These are phyloP conservation scores for Caloboletus inedulis DNA, from an alignment of 1,284 basidiomycete genomes.

Conservation along the genomic window DNA sequence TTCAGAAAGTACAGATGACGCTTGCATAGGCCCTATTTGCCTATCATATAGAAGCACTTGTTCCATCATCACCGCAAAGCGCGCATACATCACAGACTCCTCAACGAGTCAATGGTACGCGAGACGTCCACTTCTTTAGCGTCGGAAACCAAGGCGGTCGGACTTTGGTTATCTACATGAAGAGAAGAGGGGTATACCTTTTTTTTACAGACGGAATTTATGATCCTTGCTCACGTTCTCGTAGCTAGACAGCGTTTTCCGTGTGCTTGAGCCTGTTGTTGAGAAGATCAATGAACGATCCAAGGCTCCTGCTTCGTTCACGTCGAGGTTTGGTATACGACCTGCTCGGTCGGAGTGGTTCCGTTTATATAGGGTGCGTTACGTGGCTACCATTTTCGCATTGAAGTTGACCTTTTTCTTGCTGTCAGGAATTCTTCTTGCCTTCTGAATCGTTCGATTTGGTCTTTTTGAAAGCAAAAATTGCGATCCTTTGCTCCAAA, in stretches of 20 bases:
- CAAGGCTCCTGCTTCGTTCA: constrained; percentile 63
- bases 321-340: constrained; percentile 71
- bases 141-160: constrained; percentile 83
- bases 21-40: constrained; percentile 64
- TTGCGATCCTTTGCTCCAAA: constrained; percentile 88
- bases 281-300: constrained; percentile 79
- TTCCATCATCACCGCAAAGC: constrained; percentile 76
- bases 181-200: constrained; percentile 85
- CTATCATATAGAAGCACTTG: constrained; percentile 93
- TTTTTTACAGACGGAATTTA: neutral
- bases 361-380: constrained; percentile 71
- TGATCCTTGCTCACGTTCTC: constrained; percentile 3
- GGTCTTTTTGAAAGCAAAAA: constrained; percentile 87
- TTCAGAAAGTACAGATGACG: neutral
- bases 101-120: constrained; percentile 83
- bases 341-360: constrained; percentile 88
- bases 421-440: constrained; percentile 77
- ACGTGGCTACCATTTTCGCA: constrained; percentile 10
- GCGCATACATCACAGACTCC: constrained; percentile 68
- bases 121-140: constrained; percentile 93
- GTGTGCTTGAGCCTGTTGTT: constrained; percentile 88
- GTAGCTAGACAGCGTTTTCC: constrained; percentile 85
- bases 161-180: constrained; percentile 93
- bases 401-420: constrained; percentile 2
- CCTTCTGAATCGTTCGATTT: constrained; percentile 86